phyloP scores from a whole-genome alignment of 2,329 filamentous ascomycete genomes.

The Aschersonia sp. region DNA sequence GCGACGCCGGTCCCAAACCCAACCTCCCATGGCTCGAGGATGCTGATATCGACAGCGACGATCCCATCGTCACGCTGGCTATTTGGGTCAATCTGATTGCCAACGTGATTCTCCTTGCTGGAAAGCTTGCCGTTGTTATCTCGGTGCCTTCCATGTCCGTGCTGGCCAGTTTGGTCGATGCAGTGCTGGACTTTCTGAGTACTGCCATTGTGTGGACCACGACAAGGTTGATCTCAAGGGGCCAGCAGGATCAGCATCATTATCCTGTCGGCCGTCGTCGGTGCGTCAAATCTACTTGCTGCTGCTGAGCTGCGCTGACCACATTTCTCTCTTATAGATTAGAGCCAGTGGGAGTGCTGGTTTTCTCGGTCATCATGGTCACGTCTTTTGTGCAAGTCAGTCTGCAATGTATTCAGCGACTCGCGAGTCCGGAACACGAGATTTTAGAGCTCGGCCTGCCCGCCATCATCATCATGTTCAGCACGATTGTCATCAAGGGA shows the following conservation, averaged over 20 bases:
- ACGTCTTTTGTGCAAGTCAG: slow-evolving; percentile 70
- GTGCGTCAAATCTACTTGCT: slow-evolving; percentile 8
- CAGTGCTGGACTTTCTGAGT: slow-evolving; percentile 65
- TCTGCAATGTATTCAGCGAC: slow-evolving; percentile 51
- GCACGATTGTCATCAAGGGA: slow-evolving; percentile 70
- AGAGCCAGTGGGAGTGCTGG: slow-evolving; percentile 66
- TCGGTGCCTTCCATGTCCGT: slow-evolving; percentile 73
- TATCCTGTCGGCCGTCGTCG: slow-evolving; percentile 64
- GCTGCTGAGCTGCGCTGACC: neutral
- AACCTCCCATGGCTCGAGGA: slow-evolving; percentile 61
- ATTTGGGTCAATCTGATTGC: slow-evolving; percentile 77
- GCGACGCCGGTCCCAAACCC: slow-evolving; percentile 25
- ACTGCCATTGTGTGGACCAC: slow-evolving; percentile 73
- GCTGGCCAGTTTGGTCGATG: slow-evolving; percentile 65
- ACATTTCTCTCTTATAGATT: slow-evolving; percentile 16
- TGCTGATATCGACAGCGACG: slow-evolving; percentile 55
- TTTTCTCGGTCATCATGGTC: slow-evolving; percentile 79
- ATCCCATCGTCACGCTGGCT: slow-evolving; percentile 67
- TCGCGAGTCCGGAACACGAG: slow-evolving; percentile 44
- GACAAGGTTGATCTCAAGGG: slow-evolving; percentile 50
- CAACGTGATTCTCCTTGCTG: slow-evolving; percentile 58
- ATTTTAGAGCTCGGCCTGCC: slow-evolving; percentile 60
- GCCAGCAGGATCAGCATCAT: slow-evolving; percentile 56
- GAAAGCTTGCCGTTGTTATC: slow-evolving; percentile 65
- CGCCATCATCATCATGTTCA: slow-evolving; percentile 66